Evolutionary conservation across 805 yeast genomes (phyloP).

Genomic region (Ogataea thermomethanolica): DNA sequence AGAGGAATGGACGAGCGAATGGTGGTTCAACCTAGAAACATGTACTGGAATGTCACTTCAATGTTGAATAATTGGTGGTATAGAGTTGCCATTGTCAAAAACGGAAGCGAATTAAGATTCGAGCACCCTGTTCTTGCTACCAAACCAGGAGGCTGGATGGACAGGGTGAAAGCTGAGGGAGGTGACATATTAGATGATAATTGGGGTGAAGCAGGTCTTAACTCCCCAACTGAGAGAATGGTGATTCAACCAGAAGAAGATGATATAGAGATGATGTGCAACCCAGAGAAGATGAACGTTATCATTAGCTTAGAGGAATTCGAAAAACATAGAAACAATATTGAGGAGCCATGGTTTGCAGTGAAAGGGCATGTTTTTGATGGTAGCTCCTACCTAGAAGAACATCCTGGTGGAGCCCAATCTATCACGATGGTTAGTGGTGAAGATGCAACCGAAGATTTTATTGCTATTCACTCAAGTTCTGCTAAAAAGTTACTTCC

Average conservation of each 20-base stretch:
- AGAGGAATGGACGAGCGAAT: conserved; percentile 37
- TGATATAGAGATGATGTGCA: conserved; percentile 29
- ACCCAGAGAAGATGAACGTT: conserved; percentile 24
- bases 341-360: conserved; percentile 29
- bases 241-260: conserved; percentile 19
- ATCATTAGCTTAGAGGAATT: conserved; percentile 21
- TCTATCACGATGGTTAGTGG: conserved; percentile 27
- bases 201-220: conserved; percentile 32
- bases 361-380: conserved; percentile 36
- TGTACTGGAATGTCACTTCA: conserved; percentile 38
- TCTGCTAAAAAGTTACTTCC: conserved; percentile 27
- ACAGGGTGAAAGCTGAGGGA: conserved; percentile 32
- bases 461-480: conserved; percentile 35
- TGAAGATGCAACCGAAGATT: conserved; percentile 32
- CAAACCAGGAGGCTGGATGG: conserved; percentile 36
- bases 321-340: conserved; percentile 16
- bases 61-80: conserved; percentile 39
- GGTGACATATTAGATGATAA: conserved; percentile 30
- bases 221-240: background rate
- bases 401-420: conserved; percentile 33
- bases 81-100: conserved; percentile 28
- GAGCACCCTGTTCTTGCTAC: conserved; percentile 30
- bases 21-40: conserved; percentile 35
- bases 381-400: conserved; percentile 32
- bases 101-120: conserved; percentile 17